These are phyloP conservation scores for Lippia alba DNA, from an alignment of 305 asterid genomes.

Conservation along the genomic window DNA sequence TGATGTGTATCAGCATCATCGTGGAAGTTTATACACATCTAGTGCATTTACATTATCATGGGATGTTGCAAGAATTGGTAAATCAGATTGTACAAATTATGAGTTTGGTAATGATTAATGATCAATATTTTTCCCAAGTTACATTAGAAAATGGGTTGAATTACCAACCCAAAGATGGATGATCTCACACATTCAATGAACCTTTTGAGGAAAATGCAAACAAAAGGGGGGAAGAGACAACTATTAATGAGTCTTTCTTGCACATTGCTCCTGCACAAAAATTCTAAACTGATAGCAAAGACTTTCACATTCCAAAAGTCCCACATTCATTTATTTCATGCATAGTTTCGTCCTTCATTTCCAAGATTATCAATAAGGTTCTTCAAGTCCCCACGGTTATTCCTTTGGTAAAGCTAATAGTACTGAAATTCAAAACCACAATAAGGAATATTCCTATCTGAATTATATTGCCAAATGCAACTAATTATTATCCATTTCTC, in stretches of 20 bases:
- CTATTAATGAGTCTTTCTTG: conserved; percentile 28
- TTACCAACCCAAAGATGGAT: too few relatives aligned
- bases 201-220: neutral
- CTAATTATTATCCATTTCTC: too few relatives aligned
- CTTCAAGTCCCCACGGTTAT: conserved; percentile 31
- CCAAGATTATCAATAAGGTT: conserved; percentile 38
- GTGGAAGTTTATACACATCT: too few relatives aligned
- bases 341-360: conserved; percentile 33
- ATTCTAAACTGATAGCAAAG: conserved; percentile 35
- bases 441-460: too few relatives aligned
- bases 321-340: conserved; percentile 36
- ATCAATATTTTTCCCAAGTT: neutral
- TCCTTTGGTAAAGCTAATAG: neutral
- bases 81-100: too few relatives aligned
- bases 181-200: conserved; percentile 31
- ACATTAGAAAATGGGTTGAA: conserved; percentile 3
- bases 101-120: too few relatives aligned
- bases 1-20: too few relatives aligned
- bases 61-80: too few relatives aligned
- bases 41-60: too few relatives aligned
- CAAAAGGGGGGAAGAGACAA: neutral
- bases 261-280: conserved; percentile 33
- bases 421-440: too few relatives aligned
- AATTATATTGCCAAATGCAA: too few relatives aligned
- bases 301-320: conserved; percentile 39